Percentiles rank a stretch among this genome's conserved stretches.
Evolutionary conservation across 495 filamentous ascomycete genomes (phyloP).

Genomic region (Parmelia sp.): DNA sequence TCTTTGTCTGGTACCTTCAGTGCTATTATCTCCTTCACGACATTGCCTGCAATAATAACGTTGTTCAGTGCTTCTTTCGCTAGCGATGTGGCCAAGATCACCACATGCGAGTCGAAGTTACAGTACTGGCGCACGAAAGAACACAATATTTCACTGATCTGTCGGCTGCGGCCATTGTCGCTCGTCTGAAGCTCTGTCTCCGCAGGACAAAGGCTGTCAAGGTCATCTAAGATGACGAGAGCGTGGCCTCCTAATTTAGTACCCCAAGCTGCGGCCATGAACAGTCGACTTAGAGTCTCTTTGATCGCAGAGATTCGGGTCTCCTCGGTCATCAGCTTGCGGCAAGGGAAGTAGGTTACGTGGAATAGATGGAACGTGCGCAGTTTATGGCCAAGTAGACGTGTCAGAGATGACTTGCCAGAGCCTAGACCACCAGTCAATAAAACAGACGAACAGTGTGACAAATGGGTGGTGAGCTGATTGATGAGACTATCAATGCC

Average conservation of each 20-base stretch:
- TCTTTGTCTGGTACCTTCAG: constrained; percentile 90
- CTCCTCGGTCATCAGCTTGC: constrained; percentile 79
- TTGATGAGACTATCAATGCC: constrained; percentile 74
- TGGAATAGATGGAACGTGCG: constrained; percentile 63
- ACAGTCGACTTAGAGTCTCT: constrained; percentile 73
- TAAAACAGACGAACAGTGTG: constrained; percentile 80
- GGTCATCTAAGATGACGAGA: constrained; percentile 81
- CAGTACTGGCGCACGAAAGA: constrained; percentile 79
- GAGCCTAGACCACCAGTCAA: constrained; percentile 82
- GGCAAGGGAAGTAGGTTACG: constrained; percentile 74
- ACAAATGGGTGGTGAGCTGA: constrained; percentile 63
- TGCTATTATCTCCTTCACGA: constrained; percentile 74
- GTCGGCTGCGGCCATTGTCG: constrained; percentile 84
- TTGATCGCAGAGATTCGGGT: constrained; percentile 82
- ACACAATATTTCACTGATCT: constrained; percentile 85
- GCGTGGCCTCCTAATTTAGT: constrained; percentile 75
- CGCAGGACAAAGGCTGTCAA: constrained; percentile 83
- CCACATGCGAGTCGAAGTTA: constrained; percentile 64
- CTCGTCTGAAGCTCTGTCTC: constrained; percentile 92
- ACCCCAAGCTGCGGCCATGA: constrained; percentile 85
- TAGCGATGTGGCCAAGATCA: constrained; percentile 85
- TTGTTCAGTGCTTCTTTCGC: constrained; percentile 83
- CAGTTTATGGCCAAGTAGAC: constrained; percentile 59
- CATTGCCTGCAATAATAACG: constrained; percentile 69
- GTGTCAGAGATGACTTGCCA: constrained; percentile 74